phyloP scores from a whole-genome alignment of 2,329 filamentous ascomycete genomes.

The Calonectria pseudoturangicola region DNA sequence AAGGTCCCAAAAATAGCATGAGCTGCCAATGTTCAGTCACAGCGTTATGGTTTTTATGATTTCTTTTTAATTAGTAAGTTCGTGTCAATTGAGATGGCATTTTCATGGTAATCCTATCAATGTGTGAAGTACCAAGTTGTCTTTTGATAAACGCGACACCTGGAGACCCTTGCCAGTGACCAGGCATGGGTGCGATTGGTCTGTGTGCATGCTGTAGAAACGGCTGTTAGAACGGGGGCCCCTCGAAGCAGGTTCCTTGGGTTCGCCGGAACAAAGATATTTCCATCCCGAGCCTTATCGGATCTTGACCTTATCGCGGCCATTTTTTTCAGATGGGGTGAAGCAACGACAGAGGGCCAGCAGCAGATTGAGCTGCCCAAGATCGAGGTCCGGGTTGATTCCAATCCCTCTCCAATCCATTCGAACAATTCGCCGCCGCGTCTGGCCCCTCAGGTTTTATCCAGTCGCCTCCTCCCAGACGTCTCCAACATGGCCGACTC shows the following conservation, averaged over 20 bases:
- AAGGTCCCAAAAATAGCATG: background rate
- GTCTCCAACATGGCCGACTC: conserved; percentile 51
- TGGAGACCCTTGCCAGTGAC: conserved; percentile 6
- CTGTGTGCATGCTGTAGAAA: conserved; percentile 8
- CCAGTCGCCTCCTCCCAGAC: background rate
- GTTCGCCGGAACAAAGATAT: conserved; percentile 46
- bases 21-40: background rate
- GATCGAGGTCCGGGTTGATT: conserved; percentile 30
- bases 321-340: conserved; percentile 48
- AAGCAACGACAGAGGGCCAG: conserved; percentile 40
- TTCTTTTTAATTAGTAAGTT: too few relatives aligned
- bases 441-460: conserved; percentile 16
- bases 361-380: conserved; percentile 41
- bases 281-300: conserved; percentile 55
- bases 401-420: conserved; percentile 26
- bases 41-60: background rate
- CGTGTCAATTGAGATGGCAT: background rate
- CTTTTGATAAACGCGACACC: background rate
- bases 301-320: conserved; percentile 44
- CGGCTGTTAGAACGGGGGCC: background rate
- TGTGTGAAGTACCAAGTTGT: background rate
- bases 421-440: conserved; percentile 20
- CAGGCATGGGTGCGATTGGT: conserved; percentile 16
- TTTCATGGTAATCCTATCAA: background rate
- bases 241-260: too few relatives aligned